These are phyloP conservation scores for Hericium erinaceus DNA, from an alignment of 768 basidiomycete species.

Conservation along the genomic window DNA sequence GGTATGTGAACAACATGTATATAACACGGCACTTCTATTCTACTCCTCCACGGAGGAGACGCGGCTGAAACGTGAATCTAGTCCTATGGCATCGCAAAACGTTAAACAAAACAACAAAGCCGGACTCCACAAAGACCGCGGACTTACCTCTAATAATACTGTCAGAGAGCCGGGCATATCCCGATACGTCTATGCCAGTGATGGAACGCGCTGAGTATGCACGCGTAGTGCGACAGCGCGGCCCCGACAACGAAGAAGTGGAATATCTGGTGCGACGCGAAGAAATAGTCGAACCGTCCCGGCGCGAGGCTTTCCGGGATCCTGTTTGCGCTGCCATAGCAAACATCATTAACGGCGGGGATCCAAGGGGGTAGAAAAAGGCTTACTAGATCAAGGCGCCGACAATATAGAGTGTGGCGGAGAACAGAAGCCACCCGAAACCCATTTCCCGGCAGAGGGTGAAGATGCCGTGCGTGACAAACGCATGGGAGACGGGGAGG, in stretches of 20 bases:
- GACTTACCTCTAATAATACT: background rate
- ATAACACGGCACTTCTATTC: too few species aligned
- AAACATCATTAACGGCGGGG: constrained; percentile 2
- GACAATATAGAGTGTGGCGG: constrained; percentile 65
- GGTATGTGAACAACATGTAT: too few species aligned
- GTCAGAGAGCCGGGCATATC: background rate
- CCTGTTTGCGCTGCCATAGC: constrained; percentile 59
- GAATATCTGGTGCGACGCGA: constrained; percentile 86
- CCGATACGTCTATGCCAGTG: constrained; percentile 37
- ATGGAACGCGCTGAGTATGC: constrained; percentile 45
- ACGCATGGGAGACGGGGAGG: constrained; percentile 59
- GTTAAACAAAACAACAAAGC: too few species aligned
- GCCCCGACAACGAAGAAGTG: constrained; percentile 72
- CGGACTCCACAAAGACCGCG: too few species aligned
- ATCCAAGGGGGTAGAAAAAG: constrained; percentile 2
- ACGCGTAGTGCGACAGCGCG: constrained; percentile 55
- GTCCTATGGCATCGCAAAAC: too few species aligned
- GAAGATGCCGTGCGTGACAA: constrained; percentile 47
- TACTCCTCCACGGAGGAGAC: too few species aligned
- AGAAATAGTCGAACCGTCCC: constrained; percentile 71
- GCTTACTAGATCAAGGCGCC: constrained; percentile 83
- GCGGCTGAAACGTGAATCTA: too few species aligned
- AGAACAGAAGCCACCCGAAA: constrained; percentile 56
- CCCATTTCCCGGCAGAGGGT: constrained; percentile 56
- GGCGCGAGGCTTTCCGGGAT: constrained; percentile 70